Evolutionary conservation across 2,329 filamentous ascomycete species (phyloP).

Genomic region (Trichoderma oligosporum): DNA sequence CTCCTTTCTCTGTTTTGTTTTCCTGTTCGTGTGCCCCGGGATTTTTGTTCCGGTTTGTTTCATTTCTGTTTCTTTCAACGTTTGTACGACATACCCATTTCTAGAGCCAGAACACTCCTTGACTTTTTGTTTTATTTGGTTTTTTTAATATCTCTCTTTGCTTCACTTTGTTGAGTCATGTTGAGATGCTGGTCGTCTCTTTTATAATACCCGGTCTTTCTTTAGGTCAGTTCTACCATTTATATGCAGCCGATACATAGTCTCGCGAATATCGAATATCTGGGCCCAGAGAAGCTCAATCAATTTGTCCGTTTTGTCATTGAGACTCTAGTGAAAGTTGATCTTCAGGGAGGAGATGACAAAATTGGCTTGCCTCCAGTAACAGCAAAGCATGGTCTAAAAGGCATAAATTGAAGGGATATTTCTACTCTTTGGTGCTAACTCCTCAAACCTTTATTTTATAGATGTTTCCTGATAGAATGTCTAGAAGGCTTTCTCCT

Average conservation of each 20-base stretch:
- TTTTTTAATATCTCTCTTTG: neutral
- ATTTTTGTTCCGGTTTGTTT: neutral
- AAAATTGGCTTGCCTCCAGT: neutral
- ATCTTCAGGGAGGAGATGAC: neutral
- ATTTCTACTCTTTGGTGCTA: neutral
- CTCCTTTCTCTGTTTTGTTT: conserved; percentile 22
- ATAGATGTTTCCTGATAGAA: conserved; percentile 43
- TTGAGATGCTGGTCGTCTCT: conserved; percentile 36
- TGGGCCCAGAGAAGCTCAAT: neutral
- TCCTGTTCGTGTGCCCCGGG: neutral
- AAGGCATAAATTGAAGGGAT: neutral
- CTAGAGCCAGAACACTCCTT: conserved; percentile 7
- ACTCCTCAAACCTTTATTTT: conserved; percentile 6
- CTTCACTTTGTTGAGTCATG: conserved; percentile 25
- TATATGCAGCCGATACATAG: neutral
- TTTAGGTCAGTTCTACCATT: conserved; percentile 20
- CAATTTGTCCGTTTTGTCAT: neutral
- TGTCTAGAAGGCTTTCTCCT: conserved; percentile 37
- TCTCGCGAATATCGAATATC: neutral
- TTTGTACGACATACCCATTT: neutral
- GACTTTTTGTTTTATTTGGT: neutral
- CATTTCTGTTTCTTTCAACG: neutral
- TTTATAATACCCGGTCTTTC: conserved; percentile 17
- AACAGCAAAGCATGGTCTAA: neutral
- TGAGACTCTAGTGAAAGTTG: neutral